Percentiles rank a stretch among this genome's conserved stretches.
phyloP scores from a whole-genome alignment of 2,329 filamentous ascomycete genomes.

The Penicillium rolfsii region DNA sequence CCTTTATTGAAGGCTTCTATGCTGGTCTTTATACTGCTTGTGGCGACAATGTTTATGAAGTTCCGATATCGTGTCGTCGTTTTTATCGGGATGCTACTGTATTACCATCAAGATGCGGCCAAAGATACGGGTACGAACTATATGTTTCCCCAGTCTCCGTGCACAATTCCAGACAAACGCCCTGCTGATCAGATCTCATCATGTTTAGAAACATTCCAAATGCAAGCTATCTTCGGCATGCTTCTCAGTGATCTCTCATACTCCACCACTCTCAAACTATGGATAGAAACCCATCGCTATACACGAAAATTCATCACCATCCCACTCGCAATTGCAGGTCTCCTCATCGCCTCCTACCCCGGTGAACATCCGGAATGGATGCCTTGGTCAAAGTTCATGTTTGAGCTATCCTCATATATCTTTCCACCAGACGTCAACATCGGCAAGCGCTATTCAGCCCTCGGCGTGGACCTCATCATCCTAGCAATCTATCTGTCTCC shows the following conservation, averaged over 20 bases:
- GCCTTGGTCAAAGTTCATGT: conserved; percentile 53
- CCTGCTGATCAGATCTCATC: neutral
- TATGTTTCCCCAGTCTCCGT: neutral
- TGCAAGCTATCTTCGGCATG: conserved; percentile 57
- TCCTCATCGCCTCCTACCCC: conserved; percentile 55
- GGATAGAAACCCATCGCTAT: conserved; percentile 48
- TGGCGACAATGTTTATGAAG: conserved; percentile 50
- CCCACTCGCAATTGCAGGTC: conserved; percentile 48
- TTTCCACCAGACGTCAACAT: conserved; percentile 52
- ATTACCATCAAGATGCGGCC: conserved; percentile 54
- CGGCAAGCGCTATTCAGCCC: conserved; percentile 51
- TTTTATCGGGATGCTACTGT: conserved; percentile 51
- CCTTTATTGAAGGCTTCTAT: conserved; percentile 56
- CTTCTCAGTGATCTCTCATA: conserved; percentile 57
- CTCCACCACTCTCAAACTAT: conserved; percentile 51
- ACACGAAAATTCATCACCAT: conserved; percentile 44
- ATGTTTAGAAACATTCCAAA: conserved; percentile 56
- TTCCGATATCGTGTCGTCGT: conserved; percentile 53
- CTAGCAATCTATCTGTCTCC: conserved; percentile 57
- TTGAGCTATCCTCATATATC: conserved; percentile 47
- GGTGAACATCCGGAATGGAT: conserved; percentile 56
- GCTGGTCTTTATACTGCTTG: conserved; percentile 54
- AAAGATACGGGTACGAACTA: conserved; percentile 47
- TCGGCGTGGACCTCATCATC: conserved; percentile 55
- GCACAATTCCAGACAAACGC: neutral